Conservation (phyloP, 1,139 yeast genomes). For the Sugiyamaella japonica region DNA sequence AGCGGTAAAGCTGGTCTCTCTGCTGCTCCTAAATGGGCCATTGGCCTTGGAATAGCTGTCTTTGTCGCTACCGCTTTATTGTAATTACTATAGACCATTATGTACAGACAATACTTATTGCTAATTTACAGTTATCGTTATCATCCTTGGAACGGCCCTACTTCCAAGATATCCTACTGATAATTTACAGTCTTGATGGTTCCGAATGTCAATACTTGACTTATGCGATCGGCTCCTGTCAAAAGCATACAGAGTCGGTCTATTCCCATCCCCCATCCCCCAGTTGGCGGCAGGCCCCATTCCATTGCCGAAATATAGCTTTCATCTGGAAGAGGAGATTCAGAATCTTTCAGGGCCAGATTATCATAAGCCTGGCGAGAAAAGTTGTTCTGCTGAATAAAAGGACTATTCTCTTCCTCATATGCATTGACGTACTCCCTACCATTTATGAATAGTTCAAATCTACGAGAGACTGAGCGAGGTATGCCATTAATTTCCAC, state of each 20-base stretch:
- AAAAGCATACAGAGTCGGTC: constrained; percentile 85
- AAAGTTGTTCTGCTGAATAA: constrained; percentile 56
- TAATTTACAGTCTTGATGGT: constrained; percentile 63
- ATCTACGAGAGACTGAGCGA: constrained; percentile 61
- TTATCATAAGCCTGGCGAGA: constrained; percentile 21
- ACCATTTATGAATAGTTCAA: constrained; percentile 80
- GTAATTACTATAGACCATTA: background rate
- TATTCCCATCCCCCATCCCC: constrained; percentile 96
- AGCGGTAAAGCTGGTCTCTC: constrained; percentile 3
- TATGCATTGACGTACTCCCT: constrained; percentile 90
- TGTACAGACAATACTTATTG: no score
- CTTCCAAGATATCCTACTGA: constrained; percentile 27
- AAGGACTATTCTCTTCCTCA: constrained; percentile 93
- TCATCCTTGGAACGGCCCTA: no score
- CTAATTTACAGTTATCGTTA: no score
- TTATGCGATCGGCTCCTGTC: constrained; percentile 64
- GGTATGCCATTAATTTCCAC: constrained; percentile 34
- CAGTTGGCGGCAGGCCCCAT: constrained; percentile 95
- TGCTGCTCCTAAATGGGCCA: constrained; percentile 6
- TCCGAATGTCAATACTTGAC: constrained; percentile 81
- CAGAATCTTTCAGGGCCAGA: constrained; percentile 48
- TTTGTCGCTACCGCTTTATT: constrained; percentile 3
- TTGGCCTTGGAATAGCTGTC: background rate
- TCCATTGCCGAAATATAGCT: constrained; percentile 74
- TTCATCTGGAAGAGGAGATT: constrained; percentile 69